These are phyloP conservation scores for Podochytrium sp. DNA, from an alignment of 192 early-diverging fungal species.

Conservation along the genomic window DNA sequence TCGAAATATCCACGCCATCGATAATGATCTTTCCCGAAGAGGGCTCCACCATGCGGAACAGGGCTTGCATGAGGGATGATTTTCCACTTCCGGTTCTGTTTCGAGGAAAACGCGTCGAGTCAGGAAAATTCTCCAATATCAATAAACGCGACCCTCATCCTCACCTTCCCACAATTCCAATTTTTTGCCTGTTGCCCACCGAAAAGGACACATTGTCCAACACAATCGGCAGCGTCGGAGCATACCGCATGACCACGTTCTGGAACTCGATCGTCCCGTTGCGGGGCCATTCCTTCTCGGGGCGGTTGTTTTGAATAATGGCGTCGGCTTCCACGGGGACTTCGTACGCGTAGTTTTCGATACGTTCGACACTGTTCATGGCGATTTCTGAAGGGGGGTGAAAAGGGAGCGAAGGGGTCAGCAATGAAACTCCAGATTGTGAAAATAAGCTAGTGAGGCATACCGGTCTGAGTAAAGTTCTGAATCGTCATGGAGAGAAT, in stretches of 20 bases:
- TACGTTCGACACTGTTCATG: slow-evolving; percentile 63
- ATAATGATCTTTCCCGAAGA: slow-evolving; percentile 36
- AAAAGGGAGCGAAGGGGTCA: slow-evolving; percentile 11
- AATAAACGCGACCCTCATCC: slow-evolving; percentile 21
- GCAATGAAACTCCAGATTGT: background rate
- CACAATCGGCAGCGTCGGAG: slow-evolving; percentile 51
- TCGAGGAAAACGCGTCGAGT: slow-evolving; percentile 38
- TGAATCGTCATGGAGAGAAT: slow-evolving; percentile 82
- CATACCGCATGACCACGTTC: slow-evolving; percentile 51
- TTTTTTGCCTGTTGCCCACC: slow-evolving; percentile 44
- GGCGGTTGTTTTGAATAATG: slow-evolving; percentile 31
- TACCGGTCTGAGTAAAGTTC: slow-evolving; percentile 75
- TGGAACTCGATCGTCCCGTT: slow-evolving; percentile 51
- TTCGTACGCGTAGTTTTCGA: slow-evolving; percentile 49
- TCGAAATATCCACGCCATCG: slow-evolving; percentile 42
- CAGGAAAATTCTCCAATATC: slow-evolving; percentile 39
- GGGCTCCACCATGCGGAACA: slow-evolving; percentile 44
- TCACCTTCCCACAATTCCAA: slow-evolving; percentile 53
- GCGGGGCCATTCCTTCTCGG: slow-evolving; percentile 50
- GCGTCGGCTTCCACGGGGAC: slow-evolving; percentile 49
- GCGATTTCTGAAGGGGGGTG: too few species aligned
- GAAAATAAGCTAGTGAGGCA: slow-evolving; percentile 24
- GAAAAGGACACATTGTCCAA: slow-evolving; percentile 45
- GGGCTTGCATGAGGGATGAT: slow-evolving; percentile 35
- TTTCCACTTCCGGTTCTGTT: slow-evolving; percentile 46